Evolutionary conservation across 2,329 filamentous ascomycete genomes (phyloP), one percentile per base, ranked within the genome.

Genomic region (Tolypocladium cylindrosporum): DNA sequence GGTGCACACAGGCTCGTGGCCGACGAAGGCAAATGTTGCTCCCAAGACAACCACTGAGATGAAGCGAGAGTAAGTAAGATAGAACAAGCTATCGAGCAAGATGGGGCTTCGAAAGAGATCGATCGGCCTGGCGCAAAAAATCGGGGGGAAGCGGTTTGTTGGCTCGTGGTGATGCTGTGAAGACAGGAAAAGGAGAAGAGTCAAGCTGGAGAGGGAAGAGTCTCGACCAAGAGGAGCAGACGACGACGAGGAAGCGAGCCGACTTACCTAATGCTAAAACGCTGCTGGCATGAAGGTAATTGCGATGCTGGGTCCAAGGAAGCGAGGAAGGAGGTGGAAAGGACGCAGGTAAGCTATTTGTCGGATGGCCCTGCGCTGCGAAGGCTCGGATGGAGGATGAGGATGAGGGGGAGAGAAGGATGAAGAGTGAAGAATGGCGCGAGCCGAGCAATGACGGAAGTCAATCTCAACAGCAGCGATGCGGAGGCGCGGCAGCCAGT

Each of bases 31-130:
- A 72, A 72, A 75, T 73, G 74, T 72, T 74, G 75, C 72, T 77
- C 77, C 78, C 79, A 80, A 77, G 75, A 73, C 71, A 31, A 11
- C 31, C 48, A 72, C 70, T 74, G 74, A 73, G 69, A 76, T 77
- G 75, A 79, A 83, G 79, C 76, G 78, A 82, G 76, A 74, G 74
- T 78, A 77, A 79, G 76, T 78, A 79, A 79, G 76, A 82, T 80
- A 77, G 78, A 77, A 76, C 77, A 73, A 80, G 78, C 77, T 82
- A 81, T 77, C 75, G 72, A 81, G 78, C 80, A 82, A 83, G 76
- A 78, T 78, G 76, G 71, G 71, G 65, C 69, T 65, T 66, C 63
- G 64, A 67, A 68, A 69, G 67, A 69, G 67, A 68, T 68, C 60
- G 61, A 65, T 61, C 56, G 61, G 65, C 60, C 64, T 57, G 56